Conservation (phyloP, 2,329 filamentous ascomycete genomes). For the Pyrenochaeta sp. region DNA sequence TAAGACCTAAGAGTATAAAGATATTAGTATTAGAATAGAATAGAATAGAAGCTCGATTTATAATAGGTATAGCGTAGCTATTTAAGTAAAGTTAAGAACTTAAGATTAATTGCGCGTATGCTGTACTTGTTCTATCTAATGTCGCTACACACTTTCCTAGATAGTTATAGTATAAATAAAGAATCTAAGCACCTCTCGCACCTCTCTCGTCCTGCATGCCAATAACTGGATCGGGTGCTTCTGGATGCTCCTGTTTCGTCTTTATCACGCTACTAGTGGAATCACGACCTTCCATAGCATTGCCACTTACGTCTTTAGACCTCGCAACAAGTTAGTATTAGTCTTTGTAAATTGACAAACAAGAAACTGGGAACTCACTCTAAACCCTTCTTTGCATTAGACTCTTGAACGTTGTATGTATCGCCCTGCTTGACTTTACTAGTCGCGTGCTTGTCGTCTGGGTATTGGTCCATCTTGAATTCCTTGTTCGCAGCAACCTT, state of each 20-base stretch:
- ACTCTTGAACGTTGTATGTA: conserved; percentile 43
- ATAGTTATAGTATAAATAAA: too few species aligned
- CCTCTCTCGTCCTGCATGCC: conserved; percentile 61
- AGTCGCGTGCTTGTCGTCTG: conserved; percentile 37
- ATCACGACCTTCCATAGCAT: conserved; percentile 51
- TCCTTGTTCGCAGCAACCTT: too few species aligned
- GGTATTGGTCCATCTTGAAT: conserved; percentile 21
- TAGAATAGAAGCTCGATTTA: too few species aligned
- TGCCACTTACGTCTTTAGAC: conserved; percentile 45
- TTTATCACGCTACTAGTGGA: conserved; percentile 45
- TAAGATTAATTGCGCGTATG: too few species aligned
- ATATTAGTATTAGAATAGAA: too few species aligned
- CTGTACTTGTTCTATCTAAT: too few species aligned
- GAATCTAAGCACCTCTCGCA: conserved; percentile 48
- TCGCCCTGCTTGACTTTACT: conserved; percentile 43
- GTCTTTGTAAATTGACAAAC: not conserved
- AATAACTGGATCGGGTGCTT: conserved; percentile 56
- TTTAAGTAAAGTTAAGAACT: too few species aligned
- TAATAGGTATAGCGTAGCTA: too few species aligned
- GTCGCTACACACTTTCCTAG: too few species aligned
- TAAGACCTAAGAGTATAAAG: too few species aligned
- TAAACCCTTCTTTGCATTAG: conserved; percentile 36
- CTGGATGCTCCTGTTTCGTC: conserved; percentile 57
- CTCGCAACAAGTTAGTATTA: not conserved
- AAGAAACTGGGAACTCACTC: conserved; percentile 37